Conservation (phyloP, 2,329 filamentous ascomycete genomes). For the Colletotrichum salicis region DNA sequence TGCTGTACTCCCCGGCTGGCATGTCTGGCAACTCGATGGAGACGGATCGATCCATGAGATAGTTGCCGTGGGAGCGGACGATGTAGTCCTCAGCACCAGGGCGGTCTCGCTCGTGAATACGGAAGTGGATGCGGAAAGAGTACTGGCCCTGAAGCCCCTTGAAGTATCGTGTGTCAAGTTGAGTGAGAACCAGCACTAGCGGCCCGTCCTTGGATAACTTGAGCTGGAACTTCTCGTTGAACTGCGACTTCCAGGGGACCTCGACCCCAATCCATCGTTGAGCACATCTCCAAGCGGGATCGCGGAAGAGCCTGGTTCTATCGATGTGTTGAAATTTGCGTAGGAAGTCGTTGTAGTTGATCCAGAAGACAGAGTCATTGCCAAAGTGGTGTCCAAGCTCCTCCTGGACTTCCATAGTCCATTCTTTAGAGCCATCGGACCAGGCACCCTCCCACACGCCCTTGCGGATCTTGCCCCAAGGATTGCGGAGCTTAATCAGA, state of each 20-base stretch:
- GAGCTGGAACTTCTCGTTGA: constrained; percentile 71
- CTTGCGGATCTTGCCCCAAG: constrained; percentile 68
- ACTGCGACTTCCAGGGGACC: constrained; percentile 71
- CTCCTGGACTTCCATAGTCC: constrained; percentile 66
- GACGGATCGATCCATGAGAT: constrained; percentile 67
- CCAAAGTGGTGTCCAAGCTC: constrained; percentile 70
- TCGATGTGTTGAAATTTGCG: constrained; percentile 72
- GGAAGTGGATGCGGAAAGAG: constrained; percentile 59
- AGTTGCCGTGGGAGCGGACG: constrained; percentile 68
- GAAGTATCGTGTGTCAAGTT: constrained; percentile 72
- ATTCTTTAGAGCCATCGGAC: constrained; percentile 70
- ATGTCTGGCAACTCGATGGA: constrained; percentile 68
- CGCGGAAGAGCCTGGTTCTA: constrained; percentile 69
- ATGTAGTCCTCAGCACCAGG: constrained; percentile 68
- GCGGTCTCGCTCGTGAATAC: constrained; percentile 61
- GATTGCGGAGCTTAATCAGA: constrained; percentile 69
- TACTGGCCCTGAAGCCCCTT: constrained; percentile 71
- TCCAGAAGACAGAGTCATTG: constrained; percentile 73
- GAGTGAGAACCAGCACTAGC: constrained; percentile 68
- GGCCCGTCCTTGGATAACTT: constrained; percentile 65
- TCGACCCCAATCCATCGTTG: constrained; percentile 71
- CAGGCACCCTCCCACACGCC: constrained; percentile 70
- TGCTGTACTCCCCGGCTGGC: constrained; percentile 65
- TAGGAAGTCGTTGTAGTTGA: constrained; percentile 70
- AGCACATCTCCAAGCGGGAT: constrained; percentile 66